Percentiles rank a stretch among this genome's conserved stretches.
Evolutionary conservation across 371 early-diverging fungal genomes (phyloP).

Genomic region (Choanephora cucurbitarum): DNA sequence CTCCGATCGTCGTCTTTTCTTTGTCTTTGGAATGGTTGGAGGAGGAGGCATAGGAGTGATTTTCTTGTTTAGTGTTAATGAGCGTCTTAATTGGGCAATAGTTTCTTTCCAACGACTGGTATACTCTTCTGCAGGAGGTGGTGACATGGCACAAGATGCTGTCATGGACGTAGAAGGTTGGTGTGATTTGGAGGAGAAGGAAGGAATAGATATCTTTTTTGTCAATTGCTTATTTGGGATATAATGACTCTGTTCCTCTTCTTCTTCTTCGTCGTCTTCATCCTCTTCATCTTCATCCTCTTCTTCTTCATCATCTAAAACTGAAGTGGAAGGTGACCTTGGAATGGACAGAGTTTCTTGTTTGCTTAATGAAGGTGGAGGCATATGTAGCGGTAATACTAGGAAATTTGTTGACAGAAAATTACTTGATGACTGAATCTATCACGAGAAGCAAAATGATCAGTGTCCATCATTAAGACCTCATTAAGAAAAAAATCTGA

Average conservation of each 20-base stretch:
- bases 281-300: constrained; percentile 32
- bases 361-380: constrained; percentile 53
- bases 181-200: constrained; percentile 31
- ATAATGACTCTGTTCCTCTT: constrained; percentile 17
- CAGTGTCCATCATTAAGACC: no score
- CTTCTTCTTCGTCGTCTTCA: constrained; percentile 23
- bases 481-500: not conserved
- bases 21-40: no score
- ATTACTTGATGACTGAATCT: constrained; percentile 36
- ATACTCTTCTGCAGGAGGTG: constrained; percentile 36
- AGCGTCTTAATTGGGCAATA: constrained; percentile 16
- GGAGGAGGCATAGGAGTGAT: constrained; percentile 51
- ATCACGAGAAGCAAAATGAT: no score
- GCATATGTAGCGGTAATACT: constrained; percentile 53
- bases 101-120: constrained; percentile 28
- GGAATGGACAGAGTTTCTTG: no score
- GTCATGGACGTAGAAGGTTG: constrained; percentile 32
- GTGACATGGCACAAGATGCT: constrained; percentile 37
- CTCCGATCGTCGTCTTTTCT: constrained; percentile 47
- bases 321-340: no score
- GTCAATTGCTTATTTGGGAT: not conserved
- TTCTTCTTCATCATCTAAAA: constrained; percentile 22
- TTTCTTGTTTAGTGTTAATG: constrained; percentile 2
- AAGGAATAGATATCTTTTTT: constrained; percentile 27
- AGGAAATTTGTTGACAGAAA: constrained; percentile 49